Evolutionary conservation across 2,329 filamentous ascomycete genomes (phyloP), one percentile per base, ranked within the genome.

Genomic region (Fusarium mangiferae): DNA sequence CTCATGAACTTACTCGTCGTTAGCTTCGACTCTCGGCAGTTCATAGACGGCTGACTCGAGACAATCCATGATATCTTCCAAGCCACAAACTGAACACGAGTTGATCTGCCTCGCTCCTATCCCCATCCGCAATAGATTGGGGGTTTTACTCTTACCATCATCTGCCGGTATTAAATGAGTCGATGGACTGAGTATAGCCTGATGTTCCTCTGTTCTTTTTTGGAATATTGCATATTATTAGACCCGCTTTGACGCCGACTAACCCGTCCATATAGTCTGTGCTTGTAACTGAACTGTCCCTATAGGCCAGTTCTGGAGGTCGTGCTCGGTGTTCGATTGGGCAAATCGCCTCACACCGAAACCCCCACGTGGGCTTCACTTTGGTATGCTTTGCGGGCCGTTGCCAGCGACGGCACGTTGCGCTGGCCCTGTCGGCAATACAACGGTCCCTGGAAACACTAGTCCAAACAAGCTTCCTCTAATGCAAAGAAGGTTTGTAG

Each of bases 231-330:
- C 22, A 52, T 36, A 22, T 22, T 14, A 11, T 4, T 15, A 5
- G 55, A 28, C 12, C 55, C 39, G 10, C 55, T 30, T 20, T 24
- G 6, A 15, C 14, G 18, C 14, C 7, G n/a, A n/a, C 0, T 4
- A 7, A 33, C 11, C 17, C 13, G 22, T 20, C 1, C 6, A 35
- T 8, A 9, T 15, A 12, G 17, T 59, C 24, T 15, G 20, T 30
- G 26, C 20, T 4, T 20, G 9, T 5, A 2, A 30, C 15, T 24
- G 15, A 9, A 12, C 3, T 3, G 6, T 12, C 6, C 2, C 7
- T 20, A 24, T 30, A 38, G 24, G 20, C 4, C 20, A 14, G n/a
- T 39, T 5, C 3, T 12, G 5, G 6, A 13, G 9, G 13, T 57
- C 39, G 6, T 30, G 54, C 26, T 38, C 24, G 30, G 42, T 38